phyloP scores from a whole-genome alignment of 192 early-diverging fungal genomes.

The Backusella tarrabulga region DNA sequence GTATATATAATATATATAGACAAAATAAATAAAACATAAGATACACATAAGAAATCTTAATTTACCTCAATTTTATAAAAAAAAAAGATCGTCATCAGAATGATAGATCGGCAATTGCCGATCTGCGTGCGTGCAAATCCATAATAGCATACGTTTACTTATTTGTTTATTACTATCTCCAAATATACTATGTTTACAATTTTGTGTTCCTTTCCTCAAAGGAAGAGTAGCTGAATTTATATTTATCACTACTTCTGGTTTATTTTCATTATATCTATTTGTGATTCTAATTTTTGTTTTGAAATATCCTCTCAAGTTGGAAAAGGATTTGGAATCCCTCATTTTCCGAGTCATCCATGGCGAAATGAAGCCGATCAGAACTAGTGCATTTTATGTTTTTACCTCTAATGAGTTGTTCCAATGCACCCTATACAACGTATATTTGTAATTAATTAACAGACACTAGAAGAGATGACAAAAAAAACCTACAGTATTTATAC shows the following conservation, averaged over 20 bases:
- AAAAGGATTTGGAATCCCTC: conserved; percentile 32
- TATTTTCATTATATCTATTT: neutral
- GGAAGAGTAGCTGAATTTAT: neutral
- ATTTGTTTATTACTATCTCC: neutral
- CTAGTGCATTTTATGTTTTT: conserved; percentile 60
- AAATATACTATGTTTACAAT: neutral
- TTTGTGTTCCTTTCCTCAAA: neutral
- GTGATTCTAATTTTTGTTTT: neutral
- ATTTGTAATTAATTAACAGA: neutral
- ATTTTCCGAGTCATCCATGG: conserved; percentile 43
- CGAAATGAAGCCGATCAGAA: conserved; percentile 44
- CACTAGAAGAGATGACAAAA: conserved; percentile 43
- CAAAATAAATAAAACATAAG: conserved; percentile 10
- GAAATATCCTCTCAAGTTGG: conserved; percentile 14
- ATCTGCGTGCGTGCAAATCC: neutral
- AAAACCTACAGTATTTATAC: conserved; percentile 70
- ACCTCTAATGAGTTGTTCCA: conserved; percentile 56
- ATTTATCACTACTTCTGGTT: neutral
- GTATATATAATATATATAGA: neutral
- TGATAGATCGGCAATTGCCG: neutral
- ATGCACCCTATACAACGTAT: conserved; percentile 38
- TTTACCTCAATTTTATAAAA: neutral
- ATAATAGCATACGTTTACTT: neutral
- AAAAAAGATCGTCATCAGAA: neutral
- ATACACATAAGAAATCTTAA: neutral